These are phyloP conservation scores for Magnusiomyces fungicola DNA, from an alignment of 1,139 yeast genomes.

Conservation along the genomic window DNA sequence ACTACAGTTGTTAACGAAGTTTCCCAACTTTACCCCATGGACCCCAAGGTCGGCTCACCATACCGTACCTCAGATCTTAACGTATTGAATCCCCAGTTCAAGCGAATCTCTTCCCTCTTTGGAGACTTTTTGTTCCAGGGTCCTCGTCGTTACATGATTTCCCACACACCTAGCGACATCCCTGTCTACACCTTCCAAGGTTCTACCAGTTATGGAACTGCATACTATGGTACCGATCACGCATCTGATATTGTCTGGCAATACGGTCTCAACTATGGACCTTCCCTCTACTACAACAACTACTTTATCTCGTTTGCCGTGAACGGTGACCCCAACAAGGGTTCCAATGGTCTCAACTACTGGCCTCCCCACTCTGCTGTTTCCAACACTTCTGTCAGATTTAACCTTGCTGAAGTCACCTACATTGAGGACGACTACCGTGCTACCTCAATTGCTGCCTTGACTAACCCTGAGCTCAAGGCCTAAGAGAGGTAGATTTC, in stretches of 20 bases:
- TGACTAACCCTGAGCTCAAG: too few species aligned
- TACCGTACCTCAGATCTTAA: conserved; percentile 18
- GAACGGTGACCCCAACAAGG: conserved; percentile 14
- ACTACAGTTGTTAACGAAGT: conserved; percentile 4
- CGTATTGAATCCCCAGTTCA: conserved; percentile 16
- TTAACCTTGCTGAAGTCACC: too few species aligned
- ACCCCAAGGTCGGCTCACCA: conserved; percentile 20
- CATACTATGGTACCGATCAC: conserved; percentile 4
- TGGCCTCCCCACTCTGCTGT: too few species aligned
- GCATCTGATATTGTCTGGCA: conserved; percentile 5
- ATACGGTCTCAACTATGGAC: conserved; percentile 2
- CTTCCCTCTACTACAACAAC: conserved; percentile 13
- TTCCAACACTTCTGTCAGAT: too few species aligned
- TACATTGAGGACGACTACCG: too few species aligned
- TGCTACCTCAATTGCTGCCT: too few species aligned
- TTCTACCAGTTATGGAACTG: neutral
- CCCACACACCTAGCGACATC: neutral
- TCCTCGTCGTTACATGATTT: conserved; percentile 17
- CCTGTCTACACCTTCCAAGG: neutral
- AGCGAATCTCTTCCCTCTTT: conserved; percentile 19
- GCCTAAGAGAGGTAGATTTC: too few species aligned
- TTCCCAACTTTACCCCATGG: conserved; percentile 16
- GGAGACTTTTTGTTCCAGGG: conserved; percentile 20
- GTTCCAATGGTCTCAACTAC: neutral
- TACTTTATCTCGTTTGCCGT: conserved; percentile 18